Evolutionary conservation across 768 basidiomycete genomes (phyloP).

Genomic region (Hericium erinaceus): DNA sequence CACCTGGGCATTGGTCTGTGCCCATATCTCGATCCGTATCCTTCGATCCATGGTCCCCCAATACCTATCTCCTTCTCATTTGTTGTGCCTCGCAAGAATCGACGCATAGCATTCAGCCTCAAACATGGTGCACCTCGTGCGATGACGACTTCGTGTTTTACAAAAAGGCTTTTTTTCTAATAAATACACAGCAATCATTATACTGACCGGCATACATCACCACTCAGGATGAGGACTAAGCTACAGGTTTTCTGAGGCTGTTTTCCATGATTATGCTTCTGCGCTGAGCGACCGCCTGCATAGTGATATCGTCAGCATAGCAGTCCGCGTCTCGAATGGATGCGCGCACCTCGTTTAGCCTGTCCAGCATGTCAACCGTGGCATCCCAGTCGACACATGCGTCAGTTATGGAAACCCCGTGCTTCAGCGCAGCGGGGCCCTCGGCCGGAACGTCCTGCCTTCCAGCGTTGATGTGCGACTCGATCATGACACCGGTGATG

Average conservation of each 20-base stretch:
- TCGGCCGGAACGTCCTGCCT: slow-evolving; percentile 75
- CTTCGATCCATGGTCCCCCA: too few species aligned
- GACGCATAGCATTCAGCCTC: too few species aligned
- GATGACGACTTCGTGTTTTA: too few species aligned
- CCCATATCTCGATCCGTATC: too few species aligned
- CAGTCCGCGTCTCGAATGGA: background rate
- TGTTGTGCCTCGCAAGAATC: too few species aligned
- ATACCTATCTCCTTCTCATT: too few species aligned
- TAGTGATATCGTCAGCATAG: background rate
- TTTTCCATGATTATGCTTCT: background rate
- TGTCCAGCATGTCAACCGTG: slow-evolving; percentile 67
- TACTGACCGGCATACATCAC: too few species aligned
- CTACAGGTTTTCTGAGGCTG: background rate
- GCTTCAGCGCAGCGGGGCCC: slow-evolving; percentile 60
- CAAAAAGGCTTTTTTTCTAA: too few species aligned
- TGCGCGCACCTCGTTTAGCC: slow-evolving; percentile 42
- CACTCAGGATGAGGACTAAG: background rate
- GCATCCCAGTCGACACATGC: slow-evolving; percentile 84
- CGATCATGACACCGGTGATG: slow-evolving; percentile 96
- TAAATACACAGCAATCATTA: too few species aligned
- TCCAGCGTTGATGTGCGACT: slow-evolving; percentile 88
- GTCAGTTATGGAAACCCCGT: slow-evolving; percentile 85
- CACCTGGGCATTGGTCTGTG: too few species aligned
- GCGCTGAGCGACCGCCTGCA: background rate
- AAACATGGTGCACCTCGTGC: too few species aligned